A percentile compares a stretch with the other conserved stretches of the same genome.
phyloP scores from a whole-genome alignment of 2,329 filamentous ascomycete genomes.

The Pseudopithomyces chartarum region DNA sequence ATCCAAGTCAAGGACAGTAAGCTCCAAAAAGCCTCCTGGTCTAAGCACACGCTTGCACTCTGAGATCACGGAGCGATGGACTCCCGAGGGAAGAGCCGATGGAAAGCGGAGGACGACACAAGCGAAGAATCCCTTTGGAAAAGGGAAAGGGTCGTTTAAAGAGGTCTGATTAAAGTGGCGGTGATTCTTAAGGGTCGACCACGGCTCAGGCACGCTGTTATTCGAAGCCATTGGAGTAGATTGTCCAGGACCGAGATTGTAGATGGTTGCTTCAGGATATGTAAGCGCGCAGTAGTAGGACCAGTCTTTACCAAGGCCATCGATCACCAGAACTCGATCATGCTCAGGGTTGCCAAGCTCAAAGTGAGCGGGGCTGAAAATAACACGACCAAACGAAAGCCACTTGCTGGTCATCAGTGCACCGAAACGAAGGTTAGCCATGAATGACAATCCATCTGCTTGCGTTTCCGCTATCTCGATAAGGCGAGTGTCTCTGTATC shows the following conservation, averaged over 20 bases:
- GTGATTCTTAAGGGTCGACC: constrained; percentile 64
- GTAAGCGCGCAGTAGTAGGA: constrained; percentile 84
- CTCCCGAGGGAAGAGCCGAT: constrained; percentile 67
- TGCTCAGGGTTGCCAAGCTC: constrained; percentile 65
- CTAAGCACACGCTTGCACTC: constrained; percentile 79
- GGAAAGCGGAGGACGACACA: constrained; percentile 80
- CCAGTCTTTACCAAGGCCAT: constrained; percentile 89
- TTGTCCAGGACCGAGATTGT: constrained; percentile 63
- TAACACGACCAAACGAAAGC: constrained; percentile 81
- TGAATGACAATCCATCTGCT: constrained; percentile 51
- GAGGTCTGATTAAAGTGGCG: constrained; percentile 73
- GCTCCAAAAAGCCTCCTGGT: constrained; percentile 78
- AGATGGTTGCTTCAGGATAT: constrained; percentile 75
- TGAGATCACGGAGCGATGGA: constrained; percentile 72
- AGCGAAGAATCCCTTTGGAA: constrained; percentile 75
- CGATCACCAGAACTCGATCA: constrained; percentile 74
- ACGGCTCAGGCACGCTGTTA: constrained; percentile 30
- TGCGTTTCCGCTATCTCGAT: constrained; percentile 49
- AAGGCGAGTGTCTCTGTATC: constrained; percentile 63
- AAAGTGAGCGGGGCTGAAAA: constrained; percentile 80
- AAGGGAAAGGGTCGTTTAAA: constrained; percentile 71
- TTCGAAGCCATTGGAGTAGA: constrained; percentile 22
- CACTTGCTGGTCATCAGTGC: constrained; percentile 87
- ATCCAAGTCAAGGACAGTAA: constrained; percentile 78
- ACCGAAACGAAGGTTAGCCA: constrained; percentile 77